Evolutionary conservation across 306 rosid genomes (phyloP), one percentile per base, ranked within the genome.

Genomic region (Arachis stenosperma): DNA sequence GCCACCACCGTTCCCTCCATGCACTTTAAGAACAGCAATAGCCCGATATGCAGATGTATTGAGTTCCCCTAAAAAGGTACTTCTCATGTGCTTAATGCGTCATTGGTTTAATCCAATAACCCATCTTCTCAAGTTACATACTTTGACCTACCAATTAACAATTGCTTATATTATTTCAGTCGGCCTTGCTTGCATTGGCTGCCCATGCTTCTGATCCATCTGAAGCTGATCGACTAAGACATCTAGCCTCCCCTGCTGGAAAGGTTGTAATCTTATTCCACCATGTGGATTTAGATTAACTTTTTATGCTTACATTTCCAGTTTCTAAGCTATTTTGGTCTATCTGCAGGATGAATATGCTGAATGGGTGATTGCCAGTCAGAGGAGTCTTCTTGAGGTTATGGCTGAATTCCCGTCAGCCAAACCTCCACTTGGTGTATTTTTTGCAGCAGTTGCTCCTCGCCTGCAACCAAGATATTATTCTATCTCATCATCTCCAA

Each of bases 371-470:
- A 78, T 82, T 84, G 82, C 92, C 70, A 75, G 88, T 74, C 99
- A 95, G 86, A 90, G 97, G 84, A 91, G 99, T 83, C 96, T 95
- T 65, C 96, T 95, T 79, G 98, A 95, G 81, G 89, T 95, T 81
- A 87, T 95, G 97, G 87, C 89, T 71, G 96, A 82, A 74, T 95
- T 90, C 74, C 83, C 97, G 79, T 90, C 98, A 27, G 97, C 97
- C 82, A 91, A 75, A 79, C 97, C 99, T 51, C 91, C 99, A 42
- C 83, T 91, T 65, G 97, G 98, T 67, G 97, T 90, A 71, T 91
- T 95, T 80, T 91, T 95, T 78, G 98, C 98, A 36, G 79, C 98
- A 47, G 92, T 91, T 64, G 90, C 96, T 69, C 98, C 99, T 39
- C 94, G 97, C 62, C 86, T 91, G 81, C 98, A 79, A 83, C 99